A percentile compares a stretch with the other conserved stretches of the same genome.
phyloP scores from a whole-genome alignment of 768 basidiomycete genomes.

The Lactifluus hygrophoroides region DNA sequence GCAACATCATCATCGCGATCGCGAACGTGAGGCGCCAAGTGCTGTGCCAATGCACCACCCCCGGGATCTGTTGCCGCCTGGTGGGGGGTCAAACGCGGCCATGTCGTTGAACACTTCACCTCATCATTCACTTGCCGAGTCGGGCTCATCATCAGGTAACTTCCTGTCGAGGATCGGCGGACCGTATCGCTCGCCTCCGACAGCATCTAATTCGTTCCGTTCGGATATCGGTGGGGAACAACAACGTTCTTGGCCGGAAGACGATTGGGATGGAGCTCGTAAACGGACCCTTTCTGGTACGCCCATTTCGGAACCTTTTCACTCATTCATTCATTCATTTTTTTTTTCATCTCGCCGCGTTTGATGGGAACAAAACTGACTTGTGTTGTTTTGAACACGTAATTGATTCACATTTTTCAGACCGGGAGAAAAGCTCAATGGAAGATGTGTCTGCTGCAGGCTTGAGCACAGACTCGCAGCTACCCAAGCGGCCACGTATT shows the following conservation, averaged over 20 bases:
- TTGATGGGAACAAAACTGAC: neutral
- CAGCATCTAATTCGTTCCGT: conserved; percentile 18
- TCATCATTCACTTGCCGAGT: conserved; percentile 5
- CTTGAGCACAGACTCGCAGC: conserved; percentile 33
- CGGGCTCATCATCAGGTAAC: conserved; percentile 28
- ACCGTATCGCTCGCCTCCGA: conserved; percentile 37
- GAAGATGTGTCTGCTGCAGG: conserved; percentile 27
- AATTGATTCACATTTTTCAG: conserved; percentile 30
- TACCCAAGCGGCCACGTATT: conserved; percentile 54
- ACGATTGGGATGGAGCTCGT: conserved; percentile 53
- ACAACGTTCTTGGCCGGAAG: conserved; percentile 33
- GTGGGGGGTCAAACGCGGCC: neutral
- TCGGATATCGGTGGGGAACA: conserved; percentile 10
- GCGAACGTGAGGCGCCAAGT: conserved; percentile 2
- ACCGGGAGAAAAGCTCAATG: conserved; percentile 54
- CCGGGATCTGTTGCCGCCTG: conserved; percentile 7
- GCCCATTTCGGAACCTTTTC: conserved; percentile 18
- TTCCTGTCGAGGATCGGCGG: conserved; percentile 55
- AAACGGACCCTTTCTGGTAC: conserved; percentile 66
- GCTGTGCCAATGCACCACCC: neutral
- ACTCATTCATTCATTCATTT: neutral
- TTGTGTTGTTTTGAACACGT: neutral
- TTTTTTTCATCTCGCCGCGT: neutral
- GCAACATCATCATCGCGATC: conserved; percentile 7
- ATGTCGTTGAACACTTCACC: neutral